Evolutionary conservation across 805 yeast species (phyloP).

Genomic region (Starmerella geochares): DNA sequence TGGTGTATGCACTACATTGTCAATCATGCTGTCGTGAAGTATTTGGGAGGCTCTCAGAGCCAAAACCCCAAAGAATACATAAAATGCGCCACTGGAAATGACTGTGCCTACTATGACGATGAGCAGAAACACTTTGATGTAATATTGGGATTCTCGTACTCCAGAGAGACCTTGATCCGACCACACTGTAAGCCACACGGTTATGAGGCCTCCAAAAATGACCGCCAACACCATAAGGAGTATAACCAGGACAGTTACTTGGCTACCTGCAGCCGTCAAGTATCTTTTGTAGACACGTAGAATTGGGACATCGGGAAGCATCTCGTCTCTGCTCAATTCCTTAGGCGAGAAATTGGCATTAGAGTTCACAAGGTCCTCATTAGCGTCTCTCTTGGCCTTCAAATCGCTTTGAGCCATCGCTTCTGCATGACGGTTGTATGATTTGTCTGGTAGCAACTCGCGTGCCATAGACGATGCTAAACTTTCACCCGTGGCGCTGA

Average conservation of each 20-base stretch:
- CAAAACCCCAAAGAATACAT: constrained; percentile 16
- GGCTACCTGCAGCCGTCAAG: constrained; percentile 11
- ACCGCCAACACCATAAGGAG: constrained; percentile 1
- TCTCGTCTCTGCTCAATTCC: constrained; percentile 33
- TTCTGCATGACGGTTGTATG: constrained; percentile 1
- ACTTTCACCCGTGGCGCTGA: constrained; percentile 3
- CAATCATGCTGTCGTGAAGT: constrained; percentile 60
- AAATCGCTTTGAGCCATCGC: neutral
- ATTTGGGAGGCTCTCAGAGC: constrained; percentile 10
- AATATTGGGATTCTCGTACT: constrained; percentile 15
- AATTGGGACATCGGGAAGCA: constrained; percentile 31
- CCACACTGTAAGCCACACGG: constrained; percentile 24
- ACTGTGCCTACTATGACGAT: constrained; percentile 12
- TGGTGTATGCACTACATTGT: constrained; percentile 66
- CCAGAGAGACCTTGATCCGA: constrained; percentile 21
- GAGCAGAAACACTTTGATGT: constrained; percentile 16
- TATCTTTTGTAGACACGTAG: constrained; percentile 14
- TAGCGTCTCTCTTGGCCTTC: neutral
- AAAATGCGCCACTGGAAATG: constrained; percentile 9
- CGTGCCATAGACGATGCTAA: neutral
- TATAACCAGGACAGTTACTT: neutral
- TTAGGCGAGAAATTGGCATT: neutral
- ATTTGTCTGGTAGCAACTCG: neutral
- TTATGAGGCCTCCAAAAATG: constrained; percentile 11
- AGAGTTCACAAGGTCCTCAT: neutral